Base-by-base conservation (phyloP, 2,329 filamentous ascomycete genomes). In the Periconia macrospinosa region DNA sequence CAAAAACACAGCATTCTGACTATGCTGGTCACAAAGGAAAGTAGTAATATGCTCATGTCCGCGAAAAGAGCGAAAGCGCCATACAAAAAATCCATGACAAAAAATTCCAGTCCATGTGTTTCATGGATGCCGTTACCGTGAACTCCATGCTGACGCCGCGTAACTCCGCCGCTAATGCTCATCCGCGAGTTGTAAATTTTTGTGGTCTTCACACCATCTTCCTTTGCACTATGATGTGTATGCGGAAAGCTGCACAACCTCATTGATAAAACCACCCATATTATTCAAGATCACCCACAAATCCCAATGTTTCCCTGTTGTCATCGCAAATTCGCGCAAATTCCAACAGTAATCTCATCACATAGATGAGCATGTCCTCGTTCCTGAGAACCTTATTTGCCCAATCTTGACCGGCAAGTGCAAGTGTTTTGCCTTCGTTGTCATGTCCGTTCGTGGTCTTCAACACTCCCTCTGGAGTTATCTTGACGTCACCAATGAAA, bases 301-400 rank as follows among this genome's bases (percentile, higher is more conserved):
- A 79, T 0, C 76, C 75, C 60, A 78, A 56, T 40, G 49, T 58
- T 23, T 76, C 73, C 54, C 77, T 63, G 35, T 73, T 61, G 52
- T 78, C 76, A 58, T 77, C 73, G 49, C 73, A 76, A 6, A 79
- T 45, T 47, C 77, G 61, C 10, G 73, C 76, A 64, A 74, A 78
- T 61, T 79, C 77, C 55, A 79, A 58, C 45, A 79, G 47, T 59
- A 92, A 65, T 42, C 88, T 76, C 50, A 87, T 76, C 9, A 86
- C 80, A 67, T 92, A 92, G 9, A 91, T 79, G 64, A 85, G 81
- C 87, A 91, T 90, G 65, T 91, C 88, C 63, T 90, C 87, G 61
- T 80, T 83, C 53, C 89, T 76, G 23, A 91, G 75, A 8, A 89
- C 88, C 65, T 76, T 82, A 56, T 85, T 83, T 0, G 88, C 86